Conservation (phyloP, 345 rosid genomes). For the Eucalyptus erythrocorys region DNA sequence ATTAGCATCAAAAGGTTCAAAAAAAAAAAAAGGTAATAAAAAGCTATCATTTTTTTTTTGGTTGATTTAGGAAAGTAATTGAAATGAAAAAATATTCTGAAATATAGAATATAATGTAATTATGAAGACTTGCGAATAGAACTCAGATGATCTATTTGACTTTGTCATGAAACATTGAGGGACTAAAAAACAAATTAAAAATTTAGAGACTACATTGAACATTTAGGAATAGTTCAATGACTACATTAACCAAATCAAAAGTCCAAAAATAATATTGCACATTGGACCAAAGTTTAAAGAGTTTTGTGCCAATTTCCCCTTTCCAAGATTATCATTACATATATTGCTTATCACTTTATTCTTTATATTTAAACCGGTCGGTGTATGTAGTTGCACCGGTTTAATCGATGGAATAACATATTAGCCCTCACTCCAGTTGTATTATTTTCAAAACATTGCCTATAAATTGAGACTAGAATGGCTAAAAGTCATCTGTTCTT, state of each 20-base stretch:
- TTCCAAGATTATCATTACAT: not conserved
- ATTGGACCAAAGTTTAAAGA: not conserved
- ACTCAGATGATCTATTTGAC: not conserved
- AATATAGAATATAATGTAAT: not conserved
- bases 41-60: not conserved
- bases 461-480: not conserved
- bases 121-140: not conserved
- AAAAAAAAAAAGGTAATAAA: not conserved
- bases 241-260: not conserved
- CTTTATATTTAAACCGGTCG: not conserved
- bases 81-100: not conserved
- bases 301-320: not conserved
- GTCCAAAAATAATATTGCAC: not conserved
- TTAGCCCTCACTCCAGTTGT: not conserved
- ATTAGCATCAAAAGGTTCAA: no score
- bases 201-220: not conserved
- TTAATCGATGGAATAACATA: not conserved
- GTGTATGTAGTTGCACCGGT: not conserved
- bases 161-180: not conserved
- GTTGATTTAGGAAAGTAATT: not conserved
- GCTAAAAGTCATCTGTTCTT: not conserved
- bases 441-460: not conserved
- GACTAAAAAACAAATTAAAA: not conserved
- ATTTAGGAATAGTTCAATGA: not conserved
- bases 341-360: not conserved